Evolutionary conservation across 352 stramenopile genomes (phyloP).

Genomic region (Globisporangium apiculatum): DNA sequence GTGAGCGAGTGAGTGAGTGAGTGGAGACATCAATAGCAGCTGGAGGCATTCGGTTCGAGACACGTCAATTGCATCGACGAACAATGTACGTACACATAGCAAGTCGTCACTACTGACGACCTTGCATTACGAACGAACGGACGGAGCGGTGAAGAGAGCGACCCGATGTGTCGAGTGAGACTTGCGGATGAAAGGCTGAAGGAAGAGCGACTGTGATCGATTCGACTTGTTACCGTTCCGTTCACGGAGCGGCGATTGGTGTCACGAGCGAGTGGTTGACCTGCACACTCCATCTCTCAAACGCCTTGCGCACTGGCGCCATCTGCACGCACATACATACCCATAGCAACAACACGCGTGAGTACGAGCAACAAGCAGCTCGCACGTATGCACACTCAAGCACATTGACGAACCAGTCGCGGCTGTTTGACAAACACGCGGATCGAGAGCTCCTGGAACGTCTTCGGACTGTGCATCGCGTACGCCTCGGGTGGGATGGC

Average conservation of each 20-base stretch:
- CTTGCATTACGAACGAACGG: too few species aligned
- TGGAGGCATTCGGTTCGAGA: not conserved
- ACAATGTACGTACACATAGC: too few species aligned
- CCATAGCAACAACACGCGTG: not conserved
- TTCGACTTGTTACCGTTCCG: not conserved
- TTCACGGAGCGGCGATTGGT: slow-evolving; percentile 10
- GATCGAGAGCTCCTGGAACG: slow-evolving; percentile 64
- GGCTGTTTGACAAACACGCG: slow-evolving; percentile 67
- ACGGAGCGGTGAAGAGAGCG: too few species aligned
- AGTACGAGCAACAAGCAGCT: not conserved
- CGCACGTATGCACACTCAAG: not conserved
- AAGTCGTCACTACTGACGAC: too few species aligned
- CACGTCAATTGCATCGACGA: too few species aligned
- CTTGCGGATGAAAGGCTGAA: too few species aligned
- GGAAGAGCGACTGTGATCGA: too few species aligned
- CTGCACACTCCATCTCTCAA: slow-evolving; percentile 41
- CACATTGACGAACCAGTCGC: slow-evolving; percentile 29
- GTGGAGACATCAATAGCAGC: not conserved
- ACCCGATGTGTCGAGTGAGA: too few species aligned
- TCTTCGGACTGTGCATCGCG: slow-evolving; percentile 53
- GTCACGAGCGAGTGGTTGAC: slow-evolving; percentile 42
- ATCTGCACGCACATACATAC: slow-evolving; percentile 13
- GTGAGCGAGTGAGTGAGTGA: not conserved
- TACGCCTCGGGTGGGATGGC: slow-evolving; percentile 46
- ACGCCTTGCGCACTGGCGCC: slow-evolving; percentile 39